Conservation (phyloP, 1,284 basidiomycete genomes). For the Laetiporus sulphureus region DNA sequence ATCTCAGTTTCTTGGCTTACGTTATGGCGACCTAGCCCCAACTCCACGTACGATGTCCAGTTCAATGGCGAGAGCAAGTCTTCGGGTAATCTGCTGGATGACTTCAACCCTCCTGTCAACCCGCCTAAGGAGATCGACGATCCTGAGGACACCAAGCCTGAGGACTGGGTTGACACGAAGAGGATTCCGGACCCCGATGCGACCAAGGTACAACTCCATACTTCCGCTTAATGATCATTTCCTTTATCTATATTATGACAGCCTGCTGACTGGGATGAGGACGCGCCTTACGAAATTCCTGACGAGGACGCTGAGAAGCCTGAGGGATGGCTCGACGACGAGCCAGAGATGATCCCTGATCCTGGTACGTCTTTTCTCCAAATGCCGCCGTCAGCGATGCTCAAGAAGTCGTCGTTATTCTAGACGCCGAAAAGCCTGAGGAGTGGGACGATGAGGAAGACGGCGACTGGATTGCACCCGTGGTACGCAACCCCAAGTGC, state of each 20-base stretch:
- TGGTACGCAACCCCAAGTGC: conserved; percentile 86
- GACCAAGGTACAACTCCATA: conserved; percentile 51
- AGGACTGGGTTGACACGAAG: conserved; percentile 88
- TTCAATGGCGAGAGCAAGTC: conserved; percentile 85
- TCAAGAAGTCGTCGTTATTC: too few species aligned
- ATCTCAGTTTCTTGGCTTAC: background rate
- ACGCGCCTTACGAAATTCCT: conserved; percentile 83
- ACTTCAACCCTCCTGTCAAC: conserved; percentile 95
- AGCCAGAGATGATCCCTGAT: conserved; percentile 79
- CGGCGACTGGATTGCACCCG: conserved; percentile 95
- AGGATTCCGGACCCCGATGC: conserved; percentile 85
- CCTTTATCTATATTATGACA: conserved; percentile 20
- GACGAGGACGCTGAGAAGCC: conserved; percentile 89
- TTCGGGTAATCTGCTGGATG: conserved; percentile 84
- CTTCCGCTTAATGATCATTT: background rate
- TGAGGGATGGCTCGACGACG: conserved; percentile 93
- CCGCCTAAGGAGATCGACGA: conserved; percentile 92
- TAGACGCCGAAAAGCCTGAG: conserved; percentile 92
- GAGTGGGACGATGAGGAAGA: conserved; percentile 99
- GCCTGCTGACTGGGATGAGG: conserved; percentile 96
- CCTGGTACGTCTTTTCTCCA: conserved; percentile 47
- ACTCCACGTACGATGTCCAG: conserved; percentile 91
- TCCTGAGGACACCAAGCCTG: conserved; percentile 86
- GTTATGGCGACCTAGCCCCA: conserved; percentile 51
- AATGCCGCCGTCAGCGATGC: too few species aligned